Base-by-base conservation (phyloP, 1,139 yeast species). In the Hemisphaericaspora xylofermentans region DNA sequence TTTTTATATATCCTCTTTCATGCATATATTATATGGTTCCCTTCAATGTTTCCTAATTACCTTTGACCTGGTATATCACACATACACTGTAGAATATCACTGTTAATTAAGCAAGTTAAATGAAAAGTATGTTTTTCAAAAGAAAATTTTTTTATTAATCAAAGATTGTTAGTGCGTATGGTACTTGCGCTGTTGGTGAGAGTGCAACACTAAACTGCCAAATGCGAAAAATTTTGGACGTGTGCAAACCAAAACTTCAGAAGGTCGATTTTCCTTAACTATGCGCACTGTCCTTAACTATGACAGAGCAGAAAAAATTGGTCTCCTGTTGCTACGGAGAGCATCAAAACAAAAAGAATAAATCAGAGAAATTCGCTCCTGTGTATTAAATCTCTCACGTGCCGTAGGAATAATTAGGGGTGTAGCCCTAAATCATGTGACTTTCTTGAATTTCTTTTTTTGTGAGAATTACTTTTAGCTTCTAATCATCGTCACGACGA, bases 81-180 rank as follows among this genome's bases (percentile, higher is more conserved):
- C 50, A 47, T 47, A 47, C 50, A 40, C 43, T 47, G 44, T 42
- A 41, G 45, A 37, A 26, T 45, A 45, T 47, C 50, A 45, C 50
- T 45, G 47, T 40, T 42, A 41, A 40, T 36, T 42, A 36, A 38
- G 38, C 40, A 42, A 47, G 38, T 42, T 41, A 41, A 42, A 42
- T 35, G 38, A 32, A 38, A 44, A 33, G 39, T 34, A 34, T 37
- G 25, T 34, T 40, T 41, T 37, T 14, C 35, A 41, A 33, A 35
- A 38, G 45, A 45, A 45, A 45, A 43, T 37, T 47, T 47, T 46
- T 47, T 47, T 45, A 26, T 26, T 36, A 16, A 30, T 17, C 22
- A 17, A 30, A 9, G 27, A 24, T 26, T 26, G 29, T 26, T 26
- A 19, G 16, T 31, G 8, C 19, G 25, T 19, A n/a, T n/a, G 27